Evolutionary conservation across 805 yeast genomes (phyloP).

Genomic region (Candida incommunis): DNA sequence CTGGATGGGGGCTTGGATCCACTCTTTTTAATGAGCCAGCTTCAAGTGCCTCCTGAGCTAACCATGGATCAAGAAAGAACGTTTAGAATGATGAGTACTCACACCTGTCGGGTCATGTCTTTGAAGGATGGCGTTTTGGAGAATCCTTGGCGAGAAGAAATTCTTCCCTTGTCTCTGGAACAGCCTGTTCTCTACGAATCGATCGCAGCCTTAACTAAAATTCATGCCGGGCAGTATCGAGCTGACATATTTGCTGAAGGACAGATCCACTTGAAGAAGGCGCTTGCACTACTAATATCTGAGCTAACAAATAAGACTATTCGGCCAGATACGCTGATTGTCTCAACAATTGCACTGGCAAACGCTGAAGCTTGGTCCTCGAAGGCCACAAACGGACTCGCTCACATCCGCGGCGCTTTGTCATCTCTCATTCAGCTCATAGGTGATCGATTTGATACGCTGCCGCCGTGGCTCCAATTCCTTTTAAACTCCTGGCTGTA

Average conservation of each 20-base stretch:
- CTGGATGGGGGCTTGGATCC: neutral
- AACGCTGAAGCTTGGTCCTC: constrained; percentile 59
- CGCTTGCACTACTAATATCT: constrained; percentile 43
- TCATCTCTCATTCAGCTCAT: constrained; percentile 31
- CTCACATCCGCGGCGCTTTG: constrained; percentile 54
- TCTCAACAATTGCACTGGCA: constrained; percentile 49
- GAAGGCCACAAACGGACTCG: constrained; percentile 51
- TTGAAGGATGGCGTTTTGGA: constrained; percentile 50
- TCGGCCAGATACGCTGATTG: constrained; percentile 52
- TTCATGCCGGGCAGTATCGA: constrained; percentile 39
- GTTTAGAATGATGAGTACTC: constrained; percentile 26
- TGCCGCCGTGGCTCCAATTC: constrained; percentile 32
- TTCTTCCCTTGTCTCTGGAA: constrained; percentile 42
- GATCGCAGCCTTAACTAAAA: constrained; percentile 51
- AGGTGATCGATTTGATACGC: constrained; percentile 5
- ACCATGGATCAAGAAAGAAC: constrained; percentile 8
- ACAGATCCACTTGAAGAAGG: constrained; percentile 41
- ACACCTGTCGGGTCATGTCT: constrained; percentile 42
- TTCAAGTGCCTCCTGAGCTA: neutral
- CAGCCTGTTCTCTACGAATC: constrained; percentile 48
- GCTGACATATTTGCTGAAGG: constrained; percentile 34
- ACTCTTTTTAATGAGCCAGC: neutral
- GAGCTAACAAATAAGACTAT: constrained; percentile 32
- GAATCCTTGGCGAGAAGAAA: constrained; percentile 53
- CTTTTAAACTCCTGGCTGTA: constrained; percentile 52